These are phyloP conservation scores for Pichia rugopelliculosa DNA, from an alignment of 805 yeast species.

Conservation along the genomic window DNA sequence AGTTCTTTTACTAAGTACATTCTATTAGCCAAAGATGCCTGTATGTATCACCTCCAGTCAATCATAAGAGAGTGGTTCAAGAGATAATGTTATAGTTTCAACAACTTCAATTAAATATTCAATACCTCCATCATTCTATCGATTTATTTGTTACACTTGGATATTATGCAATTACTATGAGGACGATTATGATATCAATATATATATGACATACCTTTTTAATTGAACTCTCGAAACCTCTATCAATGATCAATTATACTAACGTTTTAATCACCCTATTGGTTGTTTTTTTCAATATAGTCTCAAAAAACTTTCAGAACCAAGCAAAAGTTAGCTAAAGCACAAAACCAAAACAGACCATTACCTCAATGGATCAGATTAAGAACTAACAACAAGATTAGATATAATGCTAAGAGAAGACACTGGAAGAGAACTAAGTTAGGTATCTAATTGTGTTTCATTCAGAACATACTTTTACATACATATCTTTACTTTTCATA, in stretches of 20 bases:
- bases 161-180: no score
- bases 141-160: background rate
- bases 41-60: conserved; percentile 3
- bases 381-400: conserved; percentile 95
- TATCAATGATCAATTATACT: background rate
- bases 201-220: no score
- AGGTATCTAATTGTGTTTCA: conserved; percentile 59
- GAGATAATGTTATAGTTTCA: background rate
- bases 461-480: background rate
- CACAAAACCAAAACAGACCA: conserved; percentile 98
- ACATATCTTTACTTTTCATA: background rate
- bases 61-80: background rate
- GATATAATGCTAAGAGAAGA: conserved; percentile 99
- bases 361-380: conserved; percentile 99
- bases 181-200: no score
- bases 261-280: background rate
- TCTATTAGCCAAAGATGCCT: conserved; percentile 7
- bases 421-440: conserved; percentile 99
- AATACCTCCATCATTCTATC: background rate
- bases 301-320: conserved; percentile 93
- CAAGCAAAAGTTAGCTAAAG: conserved; percentile 99
- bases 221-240: no score
- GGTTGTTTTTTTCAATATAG: conserved; percentile 31
- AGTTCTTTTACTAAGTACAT: background rate
- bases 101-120: background rate